phyloP scores from a whole-genome alignment of 2,329 filamentous ascomycete genomes.

The Aspergillus sp. region DNA sequence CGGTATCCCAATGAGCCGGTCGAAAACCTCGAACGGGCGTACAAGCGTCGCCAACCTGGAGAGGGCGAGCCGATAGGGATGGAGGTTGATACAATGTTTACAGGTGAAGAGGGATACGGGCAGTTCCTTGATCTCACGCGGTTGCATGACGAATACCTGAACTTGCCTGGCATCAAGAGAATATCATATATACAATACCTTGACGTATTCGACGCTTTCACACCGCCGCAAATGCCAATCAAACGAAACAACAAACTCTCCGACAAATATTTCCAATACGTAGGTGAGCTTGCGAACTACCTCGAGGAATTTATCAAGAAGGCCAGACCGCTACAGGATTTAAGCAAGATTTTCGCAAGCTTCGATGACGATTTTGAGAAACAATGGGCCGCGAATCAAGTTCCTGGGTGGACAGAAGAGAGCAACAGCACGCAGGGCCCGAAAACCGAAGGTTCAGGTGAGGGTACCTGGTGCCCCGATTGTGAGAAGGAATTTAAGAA shows the following conservation, averaged over 20 bases:
- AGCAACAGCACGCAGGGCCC: constrained; percentile 42
- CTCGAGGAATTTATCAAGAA: constrained; percentile 84
- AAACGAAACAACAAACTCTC: constrained; percentile 83
- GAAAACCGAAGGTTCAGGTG: constrained; percentile 57
- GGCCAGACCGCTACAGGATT: constrained; percentile 80
- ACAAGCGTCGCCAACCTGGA: constrained; percentile 69
- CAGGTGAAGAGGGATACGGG: constrained; percentile 90
- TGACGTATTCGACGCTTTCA: constrained; percentile 84
- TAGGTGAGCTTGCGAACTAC: constrained; percentile 76
- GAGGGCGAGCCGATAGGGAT: constrained; percentile 64
- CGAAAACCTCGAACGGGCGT: constrained; percentile 91
- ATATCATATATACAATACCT: constrained; percentile 91
- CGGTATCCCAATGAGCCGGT: constrained; percentile 92
- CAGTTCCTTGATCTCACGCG: constrained; percentile 86
- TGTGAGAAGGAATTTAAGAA: constrained; percentile 97
- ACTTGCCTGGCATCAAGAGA: constrained; percentile 81
- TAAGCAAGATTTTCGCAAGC: constrained; percentile 71
- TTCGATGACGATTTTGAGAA: constrained; percentile 84
- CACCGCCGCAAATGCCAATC: constrained; percentile 69
- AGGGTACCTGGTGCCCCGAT: constrained; percentile 83
- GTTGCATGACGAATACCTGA: constrained; percentile 84
- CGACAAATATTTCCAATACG: constrained; percentile 88
- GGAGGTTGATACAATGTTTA: constrained; percentile 88
- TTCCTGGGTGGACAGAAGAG: constrained; percentile 75
- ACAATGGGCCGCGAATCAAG: constrained; percentile 75